Evolutionary conservation across 2,329 filamentous ascomycete genomes (phyloP), one percentile per base, ranked within the genome.

Genomic region (Cladophialophora yegresii): DNA sequence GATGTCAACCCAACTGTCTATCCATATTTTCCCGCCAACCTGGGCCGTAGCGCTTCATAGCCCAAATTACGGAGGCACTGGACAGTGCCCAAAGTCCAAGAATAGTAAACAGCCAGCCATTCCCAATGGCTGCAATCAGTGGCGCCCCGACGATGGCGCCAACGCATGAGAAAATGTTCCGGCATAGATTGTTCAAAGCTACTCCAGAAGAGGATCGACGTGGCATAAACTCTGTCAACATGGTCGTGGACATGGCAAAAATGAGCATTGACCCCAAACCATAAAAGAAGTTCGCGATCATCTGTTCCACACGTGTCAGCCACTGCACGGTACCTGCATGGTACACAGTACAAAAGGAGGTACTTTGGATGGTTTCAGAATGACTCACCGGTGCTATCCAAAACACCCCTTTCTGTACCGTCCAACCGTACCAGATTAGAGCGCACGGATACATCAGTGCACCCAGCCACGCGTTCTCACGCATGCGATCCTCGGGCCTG

Each of bases 201-300:
- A 93, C 89, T 0, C 90, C 90, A 10, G 85, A 85, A 3, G 87
- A 89, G 56, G 87, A 88, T 67, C 84, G 82, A 49, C 85, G 83
- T 13, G 89, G 89, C 82, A 93, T 88, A 73, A 93, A 92, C 73
- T 95, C 91, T 0, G 91, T 93, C 69, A 95, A 80, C 89, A 95
- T 92, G 0, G 91, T 95, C 0, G 90, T 92, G 0, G 85, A 82
- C 70, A 86, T 83, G 55, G 85, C 84, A 77, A 91, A 92, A 32
- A 92, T 87, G 3, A 95, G 81, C 91, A 96, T 95, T 33, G 84
- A 88, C 2, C 89, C 88, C 3, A 90, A 71, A 16, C 91, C 91
- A 71, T 93, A 95, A 73, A 88, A 84, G 75, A 91, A 89, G 49
- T 88, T 87, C 26, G 87, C 86, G 45, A 89, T 80, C 69, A 84